Base-by-base conservation (phyloP, 306 rosid species). In the Cicer cuneatum region DNA sequence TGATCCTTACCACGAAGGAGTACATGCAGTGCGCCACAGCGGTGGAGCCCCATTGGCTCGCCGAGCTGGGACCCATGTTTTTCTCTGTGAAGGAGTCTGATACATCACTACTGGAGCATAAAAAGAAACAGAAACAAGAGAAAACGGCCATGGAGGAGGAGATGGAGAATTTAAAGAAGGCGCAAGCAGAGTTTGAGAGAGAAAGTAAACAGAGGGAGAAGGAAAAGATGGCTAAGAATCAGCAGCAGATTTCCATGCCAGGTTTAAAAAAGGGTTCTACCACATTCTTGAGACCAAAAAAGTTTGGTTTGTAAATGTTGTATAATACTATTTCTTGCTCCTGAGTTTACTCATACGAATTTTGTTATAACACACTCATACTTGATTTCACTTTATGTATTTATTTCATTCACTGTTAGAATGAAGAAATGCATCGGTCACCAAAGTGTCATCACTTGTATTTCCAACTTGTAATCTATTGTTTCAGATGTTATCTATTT, bases 1-100 rank as follows among this genome's bases (percentile, higher is more conserved):
- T 94, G 75, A 77, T 94, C 65, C 80, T 94, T 84, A 94, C 98
- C 0, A 65, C 89, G 0, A 94, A 94, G 76, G 98, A 94, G 86
- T 94, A 94, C 78, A 94, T 91, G 98, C 98, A 94, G 66, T 94
- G 98, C 66, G 98, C 97, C 24, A 94, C 98, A 0, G 96, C 98
- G 0, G 98, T 91, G 81, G 98, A 94, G 82, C 94, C 98, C 6
- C 98, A 94, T 38, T 91, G 98, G 98, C 7, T 94, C 70, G 98
- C 98, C 7, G 98, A 94, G 76, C 75, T 94, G 69, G 98, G 98
- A 33, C 98, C 98, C 1, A 91, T 94, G 98, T 94, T 94, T 78
- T 94, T 94, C 71, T 94, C 98, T 19, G 98, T 91, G 1, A 94
- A 94, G 85, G 97, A 94, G 10, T 94, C 98, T 2, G 98, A 94